These are phyloP conservation scores for Aschersonia sp. DNA, from an alignment of 2,329 filamentous ascomycete genomes.

Conservation along the genomic window DNA sequence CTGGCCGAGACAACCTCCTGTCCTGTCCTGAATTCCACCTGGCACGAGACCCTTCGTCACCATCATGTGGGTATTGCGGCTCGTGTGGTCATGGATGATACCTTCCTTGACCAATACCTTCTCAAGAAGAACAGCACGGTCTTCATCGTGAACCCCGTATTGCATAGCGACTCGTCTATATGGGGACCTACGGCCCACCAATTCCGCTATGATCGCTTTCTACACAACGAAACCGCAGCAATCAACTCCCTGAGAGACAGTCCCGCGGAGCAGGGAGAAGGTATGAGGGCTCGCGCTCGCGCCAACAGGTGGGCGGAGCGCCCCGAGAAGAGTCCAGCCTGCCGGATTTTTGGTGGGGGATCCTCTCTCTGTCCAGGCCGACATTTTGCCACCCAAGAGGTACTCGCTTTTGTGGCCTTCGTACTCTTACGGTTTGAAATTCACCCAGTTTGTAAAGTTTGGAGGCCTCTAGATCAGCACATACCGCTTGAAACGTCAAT, in stretches of 20 bases:
- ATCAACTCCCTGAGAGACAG: not conserved
- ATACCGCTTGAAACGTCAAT: not conserved
- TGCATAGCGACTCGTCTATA: not conserved
- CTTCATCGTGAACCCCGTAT: not conserved
- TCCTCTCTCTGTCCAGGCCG: not conserved
- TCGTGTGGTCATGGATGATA: not conserved
- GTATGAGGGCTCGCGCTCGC: not conserved
- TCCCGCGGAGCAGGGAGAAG: not conserved
- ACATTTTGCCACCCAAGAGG: not conserved
- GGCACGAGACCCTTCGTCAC: too few species aligned
- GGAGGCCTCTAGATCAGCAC: not conserved
- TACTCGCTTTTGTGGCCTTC: not conserved
- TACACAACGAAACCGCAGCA: not conserved
- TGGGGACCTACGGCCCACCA: not conserved
- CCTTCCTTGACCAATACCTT: not conserved
- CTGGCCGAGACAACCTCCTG: too few species aligned
- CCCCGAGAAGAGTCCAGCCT: not conserved
- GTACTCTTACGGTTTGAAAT: not conserved
- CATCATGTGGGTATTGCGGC: too few species aligned
- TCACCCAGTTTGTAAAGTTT: not conserved
- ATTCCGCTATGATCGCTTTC: not conserved
- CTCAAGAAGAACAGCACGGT: not conserved
- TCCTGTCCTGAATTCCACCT: too few species aligned
- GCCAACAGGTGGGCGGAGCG: not conserved
- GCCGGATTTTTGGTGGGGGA: not conserved